Base-by-base conservation (phyloP, 768 basidiomycete genomes). In the Psilocybe subaeruginosa region DNA sequence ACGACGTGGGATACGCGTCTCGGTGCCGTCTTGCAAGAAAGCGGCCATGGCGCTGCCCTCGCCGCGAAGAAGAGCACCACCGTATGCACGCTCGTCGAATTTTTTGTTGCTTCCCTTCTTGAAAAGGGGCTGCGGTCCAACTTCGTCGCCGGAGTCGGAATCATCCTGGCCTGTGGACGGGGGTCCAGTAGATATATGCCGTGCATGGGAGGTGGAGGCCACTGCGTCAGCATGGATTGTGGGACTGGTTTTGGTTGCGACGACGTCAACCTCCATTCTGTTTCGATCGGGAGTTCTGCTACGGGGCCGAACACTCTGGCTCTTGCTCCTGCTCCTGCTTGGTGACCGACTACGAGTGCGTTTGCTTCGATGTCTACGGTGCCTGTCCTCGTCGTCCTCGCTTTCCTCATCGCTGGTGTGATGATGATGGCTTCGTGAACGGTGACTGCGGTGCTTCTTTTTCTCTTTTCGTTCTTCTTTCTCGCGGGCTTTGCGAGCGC, bases 11-110 rank as follows among this genome's bases (percentile, higher is more conserved):
- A 99, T 99, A 72, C 97, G 96, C 9, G 82, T 66, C 56, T 91
- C 85, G 12, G 90, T 86, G 63, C 89, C 85, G 2, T 97, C 97
- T 71, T 92, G 82, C 58, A 98, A 84, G 84, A 91, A 99, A 46
- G 94, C 93, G 1, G 97, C 97, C 95, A 99, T 99, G 39, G 97
- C 97, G 64, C 90, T 91, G 54, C 95, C 97, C 82, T 99, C 97
- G 55, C 97, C 97, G 4, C 92, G 92, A 9, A 95, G 84, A 53
- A 99, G 81, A 30, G 93, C 91, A 61, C 95, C 86, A 63, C 95
- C 94, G 71, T 95, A 99, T 48, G 91, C 85, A 23, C 95, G 86
- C 68, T 93, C 93, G 77, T 93, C 91, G 50, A 89, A 69, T 69
- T 80, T 85, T 66, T 83, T 87, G 59, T 78, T 78, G 4, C 77